Conservation (phyloP, 257 asterid species). For the Solanum phureja region DNA sequence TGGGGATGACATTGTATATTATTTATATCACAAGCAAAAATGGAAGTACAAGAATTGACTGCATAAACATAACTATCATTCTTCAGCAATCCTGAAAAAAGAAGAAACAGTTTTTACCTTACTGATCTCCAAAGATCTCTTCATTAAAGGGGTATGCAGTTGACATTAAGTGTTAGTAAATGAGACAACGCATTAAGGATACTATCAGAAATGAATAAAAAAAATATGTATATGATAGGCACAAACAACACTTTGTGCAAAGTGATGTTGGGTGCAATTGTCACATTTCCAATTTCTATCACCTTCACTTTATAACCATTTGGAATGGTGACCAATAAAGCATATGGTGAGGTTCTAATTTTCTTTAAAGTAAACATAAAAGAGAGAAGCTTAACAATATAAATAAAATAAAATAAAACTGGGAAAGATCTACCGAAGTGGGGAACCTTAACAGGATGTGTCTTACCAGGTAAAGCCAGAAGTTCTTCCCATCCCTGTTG, state of each 20-base stretch:
- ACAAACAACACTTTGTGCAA: neutral
- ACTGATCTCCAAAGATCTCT: neutral
- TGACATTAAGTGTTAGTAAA: neutral
- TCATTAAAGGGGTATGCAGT: neutral
- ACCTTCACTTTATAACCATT: neutral
- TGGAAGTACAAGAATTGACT: neutral
- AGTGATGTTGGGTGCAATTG: neutral
- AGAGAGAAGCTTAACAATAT: neutral
- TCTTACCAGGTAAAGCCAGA: neutral
- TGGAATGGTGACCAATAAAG: neutral
- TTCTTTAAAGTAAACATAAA: neutral
- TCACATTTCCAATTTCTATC: neutral
- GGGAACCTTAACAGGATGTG: neutral
- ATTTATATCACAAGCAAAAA: neutral
- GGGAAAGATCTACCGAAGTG: neutral
- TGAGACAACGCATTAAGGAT: neutral
- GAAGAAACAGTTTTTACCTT: neutral
- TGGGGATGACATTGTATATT: neutral
- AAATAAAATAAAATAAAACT: no score
- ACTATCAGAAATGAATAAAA: neutral
- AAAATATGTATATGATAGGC: neutral
- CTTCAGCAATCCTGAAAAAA: neutral
- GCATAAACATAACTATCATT: neutral
- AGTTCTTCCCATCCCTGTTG: neutral
- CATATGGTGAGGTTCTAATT: neutral